phyloP scores from a whole-genome alignment of 371 early-diverging fungal genomes.

The Mucor plumbeus region DNA sequence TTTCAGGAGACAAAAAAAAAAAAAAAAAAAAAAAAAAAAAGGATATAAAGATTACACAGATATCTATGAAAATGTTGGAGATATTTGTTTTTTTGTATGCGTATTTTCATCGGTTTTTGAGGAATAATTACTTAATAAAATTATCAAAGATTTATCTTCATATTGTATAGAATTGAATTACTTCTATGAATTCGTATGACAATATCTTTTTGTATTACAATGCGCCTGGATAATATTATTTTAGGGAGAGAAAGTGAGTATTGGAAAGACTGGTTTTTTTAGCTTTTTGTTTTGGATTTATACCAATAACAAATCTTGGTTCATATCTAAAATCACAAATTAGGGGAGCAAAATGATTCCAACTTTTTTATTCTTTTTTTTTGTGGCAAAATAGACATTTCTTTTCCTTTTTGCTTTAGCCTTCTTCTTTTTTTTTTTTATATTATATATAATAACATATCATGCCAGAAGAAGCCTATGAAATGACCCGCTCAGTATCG shows the following conservation, averaged over 20 bases:
- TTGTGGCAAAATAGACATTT: constrained; percentile 3
- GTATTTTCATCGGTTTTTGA: no score
- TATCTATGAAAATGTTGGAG: background rate
- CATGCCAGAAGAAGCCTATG: constrained; percentile 24
- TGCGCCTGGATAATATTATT: background rate
- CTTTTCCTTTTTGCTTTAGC: background rate
- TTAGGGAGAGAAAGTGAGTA: background rate
- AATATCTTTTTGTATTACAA: background rate
- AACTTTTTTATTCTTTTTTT: background rate
- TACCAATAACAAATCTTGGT: constrained; percentile 7
- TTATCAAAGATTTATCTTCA: no score
- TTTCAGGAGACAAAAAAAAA: background rate
- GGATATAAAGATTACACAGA: background rate
- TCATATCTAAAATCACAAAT: constrained; percentile 4
- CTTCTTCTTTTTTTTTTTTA: no score
- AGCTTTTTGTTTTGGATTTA: background rate
- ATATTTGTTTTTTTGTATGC: no score
- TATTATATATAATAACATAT: no score
- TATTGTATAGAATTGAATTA: no score
- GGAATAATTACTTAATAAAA: no score
- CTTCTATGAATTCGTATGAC: background rate
- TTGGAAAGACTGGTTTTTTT: constrained; percentile 3
- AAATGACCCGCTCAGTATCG: constrained; percentile 22
- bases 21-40: background rate
- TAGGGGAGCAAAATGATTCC: background rate